Conservation (phyloP, 2,329 filamentous ascomycete genomes). For the Fusarium ramigenum region DNA sequence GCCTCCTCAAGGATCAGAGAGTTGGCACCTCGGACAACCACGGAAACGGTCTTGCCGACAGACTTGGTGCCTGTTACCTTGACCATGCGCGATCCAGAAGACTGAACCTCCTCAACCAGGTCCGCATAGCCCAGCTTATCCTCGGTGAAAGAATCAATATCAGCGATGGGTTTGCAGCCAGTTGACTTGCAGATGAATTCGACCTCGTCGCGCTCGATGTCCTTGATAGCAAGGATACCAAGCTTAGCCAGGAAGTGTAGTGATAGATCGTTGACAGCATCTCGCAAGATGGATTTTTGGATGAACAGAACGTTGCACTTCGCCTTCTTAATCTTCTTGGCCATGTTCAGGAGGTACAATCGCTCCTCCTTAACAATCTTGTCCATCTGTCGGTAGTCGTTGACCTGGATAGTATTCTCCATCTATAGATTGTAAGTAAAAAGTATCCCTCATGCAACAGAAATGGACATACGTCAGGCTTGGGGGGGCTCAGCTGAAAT, state of each 20-base stretch:
- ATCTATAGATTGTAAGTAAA: slow-evolving; percentile 65
- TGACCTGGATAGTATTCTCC: slow-evolving; percentile 99
- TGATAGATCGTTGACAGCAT: slow-evolving; percentile 96
- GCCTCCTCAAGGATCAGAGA: slow-evolving; percentile 94
- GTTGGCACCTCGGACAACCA: slow-evolving; percentile 95
- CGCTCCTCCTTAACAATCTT: slow-evolving; percentile 99
- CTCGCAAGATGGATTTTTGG: slow-evolving; percentile 97
- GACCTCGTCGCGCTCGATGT: slow-evolving; percentile 98
- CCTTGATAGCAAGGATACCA: slow-evolving; percentile 94
- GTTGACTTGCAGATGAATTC: slow-evolving; percentile 99
- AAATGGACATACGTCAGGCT: slow-evolving; percentile 80
- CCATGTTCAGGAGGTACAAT: slow-evolving; percentile 96
- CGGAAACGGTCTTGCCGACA: slow-evolving; percentile 87
- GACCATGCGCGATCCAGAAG: slow-evolving; percentile 88
- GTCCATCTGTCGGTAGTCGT: slow-evolving; percentile 99
- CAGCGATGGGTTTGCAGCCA: slow-evolving; percentile 98
- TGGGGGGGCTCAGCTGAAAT: slow-evolving; percentile 97
- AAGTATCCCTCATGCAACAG: background rate
- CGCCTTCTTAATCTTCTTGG: slow-evolving; percentile 99
- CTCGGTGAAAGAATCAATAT: slow-evolving; percentile 98
- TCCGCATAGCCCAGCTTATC: slow-evolving; percentile 97
- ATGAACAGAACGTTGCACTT: slow-evolving; percentile 99
- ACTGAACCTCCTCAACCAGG: slow-evolving; percentile 90
- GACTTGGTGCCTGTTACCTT: slow-evolving; percentile 93
- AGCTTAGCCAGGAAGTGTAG: slow-evolving; percentile 98